Conservation (phyloP, 225 moss, liverwort and hornwort species). For the Sphagnum tenellum region DNA sequence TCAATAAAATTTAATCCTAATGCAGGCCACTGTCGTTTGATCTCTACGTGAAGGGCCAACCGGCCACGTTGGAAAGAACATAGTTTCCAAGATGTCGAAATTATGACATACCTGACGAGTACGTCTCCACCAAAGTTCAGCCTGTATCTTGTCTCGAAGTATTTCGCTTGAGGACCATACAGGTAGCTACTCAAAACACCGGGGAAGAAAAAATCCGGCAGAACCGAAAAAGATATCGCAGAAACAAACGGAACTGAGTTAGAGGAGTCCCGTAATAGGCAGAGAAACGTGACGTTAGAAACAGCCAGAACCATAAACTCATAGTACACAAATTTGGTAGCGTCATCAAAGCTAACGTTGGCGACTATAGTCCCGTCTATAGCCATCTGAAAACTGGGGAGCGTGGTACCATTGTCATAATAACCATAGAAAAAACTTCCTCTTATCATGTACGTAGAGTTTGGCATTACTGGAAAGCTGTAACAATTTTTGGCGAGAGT, state of each 20-base stretch:
- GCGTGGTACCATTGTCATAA: not conserved
- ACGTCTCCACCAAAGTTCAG: conserved; percentile 4
- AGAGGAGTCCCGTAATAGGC: not conserved
- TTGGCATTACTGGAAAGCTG: conserved; percentile 3
- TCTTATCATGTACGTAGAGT: conserved; percentile 8
- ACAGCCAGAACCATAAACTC: not conserved
- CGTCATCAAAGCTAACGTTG: not conserved
- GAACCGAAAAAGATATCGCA: conserved; percentile 6
- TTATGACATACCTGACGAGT: conserved; percentile 5
- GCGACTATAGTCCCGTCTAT: conserved; percentile 10
- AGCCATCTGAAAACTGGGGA: conserved; percentile 5
- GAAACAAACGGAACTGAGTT: conserved; percentile 1
- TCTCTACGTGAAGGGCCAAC: no score
- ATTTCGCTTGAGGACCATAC: not conserved
- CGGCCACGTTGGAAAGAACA: no score
- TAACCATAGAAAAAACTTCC: conserved; percentile 4
- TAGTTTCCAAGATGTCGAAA: not conserved
- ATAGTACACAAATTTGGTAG: not conserved
- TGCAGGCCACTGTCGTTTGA: no score
- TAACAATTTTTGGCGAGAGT: conserved; percentile 10
- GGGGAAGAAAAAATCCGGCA: not conserved
- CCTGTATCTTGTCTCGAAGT: not conserved
- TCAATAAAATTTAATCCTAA: no score
- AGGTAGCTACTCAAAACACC: not conserved
- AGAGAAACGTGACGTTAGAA: conserved; percentile 7